Evolutionary conservation across 768 basidiomycete genomes (phyloP), one percentile per base, ranked within the genome.

Genomic region (Hygrocybe coccinea): DNA sequence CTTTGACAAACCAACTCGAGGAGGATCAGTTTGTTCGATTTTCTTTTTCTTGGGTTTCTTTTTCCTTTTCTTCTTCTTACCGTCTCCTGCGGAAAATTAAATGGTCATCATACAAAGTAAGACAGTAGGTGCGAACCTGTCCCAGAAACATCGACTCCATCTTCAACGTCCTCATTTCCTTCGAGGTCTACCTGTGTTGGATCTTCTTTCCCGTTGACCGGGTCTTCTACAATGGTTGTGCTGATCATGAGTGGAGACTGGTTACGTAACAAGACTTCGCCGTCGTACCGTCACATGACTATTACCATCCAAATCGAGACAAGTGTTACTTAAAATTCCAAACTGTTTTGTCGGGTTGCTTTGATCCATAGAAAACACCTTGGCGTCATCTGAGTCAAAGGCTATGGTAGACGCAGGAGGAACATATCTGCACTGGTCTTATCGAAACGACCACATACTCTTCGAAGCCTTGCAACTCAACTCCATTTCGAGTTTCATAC

Each of bases 31-130:
- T 74, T 98, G 95, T 64, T 83, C 81, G 9, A 68, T 57, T 72
- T 83, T 87, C 73, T 89, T 94, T 77, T 87, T 86, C 74, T 93
- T 93, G 56, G 88, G 74, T 69, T 92, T 95, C 72, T 91, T 95
- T 73, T 94, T 92, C 68, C 95, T 97, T 77, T 95, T 95, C 72
- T 92, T 94, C 69, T 84, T 88, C 44, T 46, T 46, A 3, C 44
- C 44, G 21, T 46, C 44, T n/a, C 15, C 44, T 46, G 44, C 21
- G 11, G n/a, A n/a, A n/a, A n/a, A n/a, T 22, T 5, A 3, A 19
- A 46, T 19, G 11, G 44, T 19, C 5, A n/a, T 9, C 21, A 12
- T 5, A 46, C 44, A 17, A 17, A n/a, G 21, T 46, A 5, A 22
- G 17, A n/a, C 5, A 46, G 21, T 14, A 3, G 10, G 3, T 15